phyloP scores from a whole-genome alignment of 306 rosid genomes.

The Pyrus betulifolia region DNA sequence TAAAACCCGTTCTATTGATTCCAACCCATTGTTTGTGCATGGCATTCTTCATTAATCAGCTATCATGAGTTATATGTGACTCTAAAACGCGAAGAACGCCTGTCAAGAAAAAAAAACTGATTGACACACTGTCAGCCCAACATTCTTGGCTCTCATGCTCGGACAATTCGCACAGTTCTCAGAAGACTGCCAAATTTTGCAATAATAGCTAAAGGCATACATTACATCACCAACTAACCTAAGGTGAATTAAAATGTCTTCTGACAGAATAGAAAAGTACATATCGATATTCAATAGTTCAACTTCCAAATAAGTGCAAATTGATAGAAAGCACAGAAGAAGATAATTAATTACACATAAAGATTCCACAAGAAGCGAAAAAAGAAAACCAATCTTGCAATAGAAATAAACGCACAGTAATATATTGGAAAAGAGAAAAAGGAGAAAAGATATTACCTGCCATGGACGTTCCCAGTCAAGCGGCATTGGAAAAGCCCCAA shows the following conservation, averaged over 20 bases:
- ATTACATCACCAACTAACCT: background rate
- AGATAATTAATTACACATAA: background rate
- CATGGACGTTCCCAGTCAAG: constrained; percentile 98
- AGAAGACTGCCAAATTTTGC: background rate
- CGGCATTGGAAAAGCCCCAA: constrained; percentile 99
- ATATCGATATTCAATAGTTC: background rate
- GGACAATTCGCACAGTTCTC: background rate
- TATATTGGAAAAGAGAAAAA: background rate
- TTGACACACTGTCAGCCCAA: background rate
- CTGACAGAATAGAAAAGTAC: background rate
- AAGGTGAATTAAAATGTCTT: background rate
- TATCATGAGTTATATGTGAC: too few relatives aligned
- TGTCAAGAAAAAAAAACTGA: background rate
- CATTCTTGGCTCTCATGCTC: background rate
- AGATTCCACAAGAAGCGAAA: background rate
- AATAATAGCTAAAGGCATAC: background rate
- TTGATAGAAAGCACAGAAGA: background rate
- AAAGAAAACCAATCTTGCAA: background rate
- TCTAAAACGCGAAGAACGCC: background rate
- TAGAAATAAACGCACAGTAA: background rate
- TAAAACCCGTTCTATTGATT: too few relatives aligned
- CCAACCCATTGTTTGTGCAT: too few relatives aligned
- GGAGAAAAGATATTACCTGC: constrained; percentile 49
- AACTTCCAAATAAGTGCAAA: background rate
- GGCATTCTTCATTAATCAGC: too few relatives aligned